A percentile compares a stretch with the other conserved stretches of the same genome.
phyloP scores from a whole-genome alignment of 352 stramenopile species.

The Phytophthora quininea region DNA sequence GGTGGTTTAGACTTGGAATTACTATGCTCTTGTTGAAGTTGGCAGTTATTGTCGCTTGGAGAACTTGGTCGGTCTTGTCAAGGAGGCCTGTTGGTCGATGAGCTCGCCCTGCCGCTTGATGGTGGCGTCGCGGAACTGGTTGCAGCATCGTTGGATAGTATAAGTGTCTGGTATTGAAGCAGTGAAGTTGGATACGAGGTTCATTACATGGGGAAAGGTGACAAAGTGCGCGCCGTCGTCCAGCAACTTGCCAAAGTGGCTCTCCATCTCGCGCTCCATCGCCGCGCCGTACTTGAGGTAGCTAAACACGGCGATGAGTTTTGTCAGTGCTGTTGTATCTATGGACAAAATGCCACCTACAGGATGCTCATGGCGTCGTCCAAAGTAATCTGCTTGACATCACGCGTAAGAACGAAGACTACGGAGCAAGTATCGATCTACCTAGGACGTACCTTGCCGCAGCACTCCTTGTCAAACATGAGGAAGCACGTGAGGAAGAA shows the following conservation, averaged over 20 bases:
- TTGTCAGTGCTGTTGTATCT: background rate
- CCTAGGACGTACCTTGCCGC: constrained; percentile 52
- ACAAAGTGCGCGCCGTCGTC: constrained; percentile 70
- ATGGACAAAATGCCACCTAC: constrained; percentile 28
- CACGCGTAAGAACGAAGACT: background rate
- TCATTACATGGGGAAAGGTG: constrained; percentile 57
- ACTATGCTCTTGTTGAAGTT: background rate
- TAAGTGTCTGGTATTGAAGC: no score
- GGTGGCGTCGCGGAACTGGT: constrained; percentile 68
- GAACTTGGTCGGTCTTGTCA: constrained; percentile 55
- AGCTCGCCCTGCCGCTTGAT: constrained; percentile 60
- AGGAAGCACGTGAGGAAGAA: constrained; percentile 88
- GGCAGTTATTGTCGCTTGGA: constrained; percentile 46
- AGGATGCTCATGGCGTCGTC: constrained; percentile 85
- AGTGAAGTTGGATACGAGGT: no score
- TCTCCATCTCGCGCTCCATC: constrained; percentile 86
- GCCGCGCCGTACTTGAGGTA: constrained; percentile 78
- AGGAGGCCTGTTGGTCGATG: constrained; percentile 62
- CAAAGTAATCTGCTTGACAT: constrained; percentile 56
- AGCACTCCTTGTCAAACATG: constrained; percentile 82
- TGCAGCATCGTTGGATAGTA: no score
- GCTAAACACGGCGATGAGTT: constrained; percentile 21
- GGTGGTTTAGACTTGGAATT: background rate
- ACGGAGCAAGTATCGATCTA: background rate
- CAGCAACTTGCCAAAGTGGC: constrained; percentile 69